Conservation (phyloP, 176 grass and related monocot species). For the Oryza coarctata region DNA sequence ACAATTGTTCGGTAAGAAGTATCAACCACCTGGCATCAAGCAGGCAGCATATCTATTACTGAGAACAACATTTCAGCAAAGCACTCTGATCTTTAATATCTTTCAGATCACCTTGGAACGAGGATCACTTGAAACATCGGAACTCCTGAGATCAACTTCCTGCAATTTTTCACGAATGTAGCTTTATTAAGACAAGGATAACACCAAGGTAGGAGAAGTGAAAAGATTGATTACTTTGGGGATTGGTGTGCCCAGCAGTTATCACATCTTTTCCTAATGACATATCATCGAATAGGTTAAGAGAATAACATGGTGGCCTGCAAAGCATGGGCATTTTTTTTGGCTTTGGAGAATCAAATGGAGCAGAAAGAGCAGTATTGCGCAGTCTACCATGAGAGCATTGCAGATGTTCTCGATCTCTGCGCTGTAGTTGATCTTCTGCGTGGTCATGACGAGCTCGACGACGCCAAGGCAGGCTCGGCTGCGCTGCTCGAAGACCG, state of each 20-base stretch:
- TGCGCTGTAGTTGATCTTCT: constrained; percentile 78
- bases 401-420: constrained; percentile 86
- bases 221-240: constrained; percentile 51
- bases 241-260: constrained; percentile 48
- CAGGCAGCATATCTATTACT: constrained; percentile 25
- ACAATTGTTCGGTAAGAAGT: constrained; percentile 57
- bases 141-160: constrained; percentile 83
- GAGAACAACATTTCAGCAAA: background rate
- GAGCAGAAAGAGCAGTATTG: background rate
- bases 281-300: constrained; percentile 48
- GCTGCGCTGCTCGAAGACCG: constrained; percentile 60
- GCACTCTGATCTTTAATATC: background rate
- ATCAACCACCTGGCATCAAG: constrained; percentile 53
- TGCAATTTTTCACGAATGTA: constrained; percentile 37
- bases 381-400: constrained; percentile 71
- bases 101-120: constrained; percentile 53
- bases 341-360: background rate
- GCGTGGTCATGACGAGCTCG: constrained; percentile 81
- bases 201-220: constrained; percentile 5
- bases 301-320: background rate
- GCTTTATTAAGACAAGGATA: constrained; percentile 9
- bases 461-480: constrained; percentile 78
- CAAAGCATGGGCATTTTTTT: background rate
- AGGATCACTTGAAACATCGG: constrained; percentile 50
- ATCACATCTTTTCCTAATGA: constrained; percentile 32